Percentiles rank a stretch among this genome's conserved stretches.
phyloP scores from a whole-genome alignment of 495 filamentous ascomycete species.

The Aspergillus saccharolyticus region DNA sequence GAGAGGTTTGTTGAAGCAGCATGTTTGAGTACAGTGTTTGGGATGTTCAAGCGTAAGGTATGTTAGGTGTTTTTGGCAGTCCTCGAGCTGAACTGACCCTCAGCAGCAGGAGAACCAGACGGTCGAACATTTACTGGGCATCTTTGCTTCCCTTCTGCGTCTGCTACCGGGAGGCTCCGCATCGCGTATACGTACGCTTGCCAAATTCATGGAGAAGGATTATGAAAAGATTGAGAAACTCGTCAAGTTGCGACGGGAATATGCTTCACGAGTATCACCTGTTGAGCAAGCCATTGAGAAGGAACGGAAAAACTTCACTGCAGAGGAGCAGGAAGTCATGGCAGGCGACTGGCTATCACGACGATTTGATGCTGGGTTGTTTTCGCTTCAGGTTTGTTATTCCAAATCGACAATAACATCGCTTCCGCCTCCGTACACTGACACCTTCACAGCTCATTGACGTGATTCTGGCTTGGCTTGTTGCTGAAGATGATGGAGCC shows the following conservation, averaged over 20 bases:
- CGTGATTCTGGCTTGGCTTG: slow-evolving; percentile 83
- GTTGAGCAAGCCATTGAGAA: slow-evolving; percentile 64
- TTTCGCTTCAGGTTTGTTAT: slow-evolving; percentile 59
- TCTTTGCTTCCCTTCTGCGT: slow-evolving; percentile 81
- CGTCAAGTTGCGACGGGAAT: slow-evolving; percentile 65
- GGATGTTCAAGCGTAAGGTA: slow-evolving; percentile 84
- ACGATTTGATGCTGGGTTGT: slow-evolving; percentile 82
- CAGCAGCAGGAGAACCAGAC: slow-evolving; percentile 56
- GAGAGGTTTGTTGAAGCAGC: slow-evolving; percentile 73
- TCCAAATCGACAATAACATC: background rate
- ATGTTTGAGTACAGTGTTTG: slow-evolving; percentile 79
- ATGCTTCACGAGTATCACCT: slow-evolving; percentile 55
- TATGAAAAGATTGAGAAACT: slow-evolving; percentile 78
- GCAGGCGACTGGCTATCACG: slow-evolving; percentile 78
- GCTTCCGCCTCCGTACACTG: background rate
- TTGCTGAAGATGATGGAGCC: slow-evolving; percentile 84
- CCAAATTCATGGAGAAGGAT: slow-evolving; percentile 93
- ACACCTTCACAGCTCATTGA: slow-evolving; percentile 57
- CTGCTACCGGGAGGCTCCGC: slow-evolving; percentile 72
- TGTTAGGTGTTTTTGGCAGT: background rate
- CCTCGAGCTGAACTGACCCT: slow-evolving; percentile 19
- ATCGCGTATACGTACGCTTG: slow-evolving; percentile 74
- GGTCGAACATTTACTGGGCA: slow-evolving; percentile 82
- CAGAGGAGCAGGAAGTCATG: slow-evolving; percentile 58
- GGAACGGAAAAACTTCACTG: slow-evolving; percentile 42